phyloP scores from a whole-genome alignment of 768 basidiomycete species.

The Russula sp. region DNA sequence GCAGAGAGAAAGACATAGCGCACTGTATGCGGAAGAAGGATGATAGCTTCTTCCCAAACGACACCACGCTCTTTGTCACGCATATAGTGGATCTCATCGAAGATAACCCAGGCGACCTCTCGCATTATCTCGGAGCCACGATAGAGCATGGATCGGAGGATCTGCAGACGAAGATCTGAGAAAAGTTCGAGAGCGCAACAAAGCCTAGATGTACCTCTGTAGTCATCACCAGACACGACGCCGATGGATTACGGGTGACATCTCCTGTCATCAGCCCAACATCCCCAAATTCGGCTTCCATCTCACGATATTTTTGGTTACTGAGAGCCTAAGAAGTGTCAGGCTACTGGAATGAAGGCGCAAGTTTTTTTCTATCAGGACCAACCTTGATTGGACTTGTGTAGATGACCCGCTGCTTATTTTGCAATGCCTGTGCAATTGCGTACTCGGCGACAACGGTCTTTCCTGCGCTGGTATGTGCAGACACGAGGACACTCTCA shows the following conservation, averaged over 20 bases:
- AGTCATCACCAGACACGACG: conserved; percentile 98
- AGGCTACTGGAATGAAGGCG: conserved; percentile 17
- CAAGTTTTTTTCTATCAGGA: conserved; percentile 19
- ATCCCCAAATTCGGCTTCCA: conserved; percentile 94
- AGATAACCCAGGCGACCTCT: conserved; percentile 99
- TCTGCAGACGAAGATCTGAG: conserved; percentile 41
- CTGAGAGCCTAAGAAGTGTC: conserved; percentile 69
- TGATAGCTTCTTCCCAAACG: conserved; percentile 99
- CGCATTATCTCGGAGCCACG: conserved; percentile 98
- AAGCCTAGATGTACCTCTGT: conserved; percentile 66
- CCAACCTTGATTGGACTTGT: conserved; percentile 98
- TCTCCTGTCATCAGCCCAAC: conserved; percentile 99
- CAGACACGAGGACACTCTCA: conserved; percentile 95
- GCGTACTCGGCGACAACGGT: conserved; percentile 99
- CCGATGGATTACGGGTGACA: conserved; percentile 96
- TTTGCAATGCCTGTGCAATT: conserved; percentile 90
- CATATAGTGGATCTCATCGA: conserved; percentile 99
- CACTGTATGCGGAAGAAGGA: conserved; percentile 90
- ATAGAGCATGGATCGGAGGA: conserved; percentile 97
- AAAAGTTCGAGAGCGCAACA: not conserved
- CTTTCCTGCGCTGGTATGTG: conserved; percentile 98
- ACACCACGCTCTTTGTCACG: conserved; percentile 98
- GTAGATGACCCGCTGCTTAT: conserved; percentile 95
- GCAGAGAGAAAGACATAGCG: conserved; percentile 98
- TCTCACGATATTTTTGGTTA: conserved; percentile 98